Conservation (phyloP, 805 yeast species). For the Pichia nanzhaoensis region DNA sequence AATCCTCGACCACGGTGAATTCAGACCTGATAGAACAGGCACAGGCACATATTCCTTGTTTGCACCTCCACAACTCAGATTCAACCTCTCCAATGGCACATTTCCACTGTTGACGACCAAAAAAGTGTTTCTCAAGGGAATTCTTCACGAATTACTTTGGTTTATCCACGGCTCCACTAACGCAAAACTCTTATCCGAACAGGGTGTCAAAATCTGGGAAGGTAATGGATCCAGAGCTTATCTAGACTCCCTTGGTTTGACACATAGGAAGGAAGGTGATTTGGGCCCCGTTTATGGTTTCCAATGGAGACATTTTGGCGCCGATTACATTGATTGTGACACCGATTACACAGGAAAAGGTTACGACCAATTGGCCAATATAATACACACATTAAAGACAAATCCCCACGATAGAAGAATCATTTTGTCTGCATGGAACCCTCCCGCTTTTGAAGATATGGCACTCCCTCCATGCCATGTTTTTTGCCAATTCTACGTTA, state of each 20-base stretch:
- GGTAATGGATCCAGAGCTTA: slow-evolving; percentile 95
- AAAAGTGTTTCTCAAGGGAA: slow-evolving; percentile 82
- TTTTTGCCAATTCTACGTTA: slow-evolving; percentile 90
- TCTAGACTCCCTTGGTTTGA: slow-evolving; percentile 75
- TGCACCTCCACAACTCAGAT: slow-evolving; percentile 94
- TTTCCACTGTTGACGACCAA: slow-evolving; percentile 93
- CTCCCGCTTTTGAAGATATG: slow-evolving; percentile 89
- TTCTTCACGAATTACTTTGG: slow-evolving; percentile 88
- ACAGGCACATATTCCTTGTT: slow-evolving; percentile 89
- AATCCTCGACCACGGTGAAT: slow-evolving; percentile 80
- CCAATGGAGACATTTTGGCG: slow-evolving; percentile 99
- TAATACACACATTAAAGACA: slow-evolving; percentile 71
- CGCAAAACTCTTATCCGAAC: slow-evolving; percentile 66
- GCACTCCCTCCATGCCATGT: slow-evolving; percentile 99
- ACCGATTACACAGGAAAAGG: slow-evolving; percentile 86
- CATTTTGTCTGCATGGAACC: slow-evolving; percentile 97
- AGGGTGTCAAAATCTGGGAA: slow-evolving; percentile 97
- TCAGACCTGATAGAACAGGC: slow-evolving; percentile 93
- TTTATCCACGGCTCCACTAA: slow-evolving; percentile 87
- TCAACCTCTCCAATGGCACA: slow-evolving; percentile 59
- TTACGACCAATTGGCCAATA: slow-evolving; percentile 77
- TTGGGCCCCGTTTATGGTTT: slow-evolving; percentile 98
- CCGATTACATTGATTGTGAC: slow-evolving; percentile 80
- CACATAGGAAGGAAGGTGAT: slow-evolving; percentile 83
- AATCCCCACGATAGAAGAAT: slow-evolving; percentile 95